Base-by-base conservation (phyloP, 345 rosid species). In the Populus alba region DNA sequence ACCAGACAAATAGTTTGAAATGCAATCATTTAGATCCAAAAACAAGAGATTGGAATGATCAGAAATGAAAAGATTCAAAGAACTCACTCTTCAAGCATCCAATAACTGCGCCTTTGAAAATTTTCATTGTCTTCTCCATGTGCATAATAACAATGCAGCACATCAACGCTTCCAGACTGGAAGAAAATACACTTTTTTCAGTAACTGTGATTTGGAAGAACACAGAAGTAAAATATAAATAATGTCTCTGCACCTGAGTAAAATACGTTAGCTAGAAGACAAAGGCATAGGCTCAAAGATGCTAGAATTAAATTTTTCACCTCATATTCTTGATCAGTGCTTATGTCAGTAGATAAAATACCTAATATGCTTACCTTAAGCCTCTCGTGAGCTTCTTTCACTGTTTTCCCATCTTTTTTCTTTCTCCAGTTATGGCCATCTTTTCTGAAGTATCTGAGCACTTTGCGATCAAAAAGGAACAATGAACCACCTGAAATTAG, bases 81-180 rank as follows among this genome's bases (percentile, higher is more conserved):
- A 75, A 89, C 99, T 91, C 85, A 96, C 99, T 96, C 95, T 78
- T 94, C 98, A 82, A 96, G 99, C 97, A 92, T 82, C 98, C 99
- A 96, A 74, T 96, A 96, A 77, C 97, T 90, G 86, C 99, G 92
- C 68, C 99, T 90, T 78, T 94, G 99, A 81, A 96, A 96, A 82
- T 84, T 89, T 79, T 92, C 97, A 72, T 92, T 87, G 10, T 91
- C 91, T 85, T 94, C 94, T 70, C 98, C 98, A 79, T 94, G 99
- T 5, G 99, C 98, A 90, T 96, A 96, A 81, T 96, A 96, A 81
- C 98, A 94, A 82, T 96, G 99, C 82, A 96, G 81, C 73, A 94
- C 98, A 77, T 96, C 99, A 76, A 94, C 57, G 29, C 97, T 90
- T 83, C 99, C 99, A 17, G 88, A 90, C 99, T 96, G 88, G 81